Base-by-base conservation (phyloP, 768 basidiomycete species). In the Lentinus brumalis region DNA sequence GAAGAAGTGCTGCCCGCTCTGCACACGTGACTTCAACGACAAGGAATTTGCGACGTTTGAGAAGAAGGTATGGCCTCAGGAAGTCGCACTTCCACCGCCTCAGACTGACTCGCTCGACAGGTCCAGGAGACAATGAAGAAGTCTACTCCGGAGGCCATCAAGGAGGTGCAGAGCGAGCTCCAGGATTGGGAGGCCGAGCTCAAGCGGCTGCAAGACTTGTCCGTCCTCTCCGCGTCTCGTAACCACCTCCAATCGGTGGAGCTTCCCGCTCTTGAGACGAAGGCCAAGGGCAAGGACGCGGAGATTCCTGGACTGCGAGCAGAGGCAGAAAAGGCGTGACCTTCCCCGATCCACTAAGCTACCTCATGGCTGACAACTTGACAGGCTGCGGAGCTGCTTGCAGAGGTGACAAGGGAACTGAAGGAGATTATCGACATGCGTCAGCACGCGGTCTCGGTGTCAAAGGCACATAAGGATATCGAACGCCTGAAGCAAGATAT, bases 1-100 rank as follows among this genome's bases (percentile, higher is more conserved):
- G 52, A 83, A 87, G 62, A 86, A 89, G 68, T 73, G 79, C 0
- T 99, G 96, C 68, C 78, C 83, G 11, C 86, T 86, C 8, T 98
- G 96, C 70, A 85, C 86, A 66, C 84, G 95, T 1, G 78, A 78
- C 41, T 75, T 98, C 69, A 76, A 82, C 21, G 80, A 82, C 30
- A 68, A 71, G 2, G 87, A 87, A 46, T 65, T 83, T 49, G 74
- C 75, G 0, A 78, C 81, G 0, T 91, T 95, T 61, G 89, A 95
- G 71, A 82, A 80, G 74, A 86, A 86, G 67, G 72, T 72, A 29
- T 15, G 93, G 92, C 58, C 54, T 86, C 21, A 53, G 44, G 5
- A 30, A 12, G 18, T 21, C 44, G 11, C 10, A 8, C 14, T 30
- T 5, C 32, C 26, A 26, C 11, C 41, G 4, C 9, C 9, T 16